Percentiles rank a stretch among this genome's conserved stretches.
Conservation (phyloP, 2,329 filamentous ascomycete genomes). For the Penicillium sp. region DNA sequence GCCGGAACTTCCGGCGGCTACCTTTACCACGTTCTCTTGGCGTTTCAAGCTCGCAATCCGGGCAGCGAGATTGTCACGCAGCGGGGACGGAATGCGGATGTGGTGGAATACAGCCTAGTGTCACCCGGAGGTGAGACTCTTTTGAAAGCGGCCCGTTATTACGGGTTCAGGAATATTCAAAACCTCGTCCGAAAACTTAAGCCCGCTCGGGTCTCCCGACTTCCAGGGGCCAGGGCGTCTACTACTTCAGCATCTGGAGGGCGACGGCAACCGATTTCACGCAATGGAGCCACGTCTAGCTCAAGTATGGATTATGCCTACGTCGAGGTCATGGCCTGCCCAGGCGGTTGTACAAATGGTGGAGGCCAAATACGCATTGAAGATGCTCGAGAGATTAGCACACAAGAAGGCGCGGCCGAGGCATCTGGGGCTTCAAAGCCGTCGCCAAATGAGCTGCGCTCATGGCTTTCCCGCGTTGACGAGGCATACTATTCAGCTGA, state of each 20-base stretch:
- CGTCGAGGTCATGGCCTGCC: constrained; percentile 98
- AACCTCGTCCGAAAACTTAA: constrained; percentile 93
- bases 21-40: constrained; percentile 80
- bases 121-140: constrained; percentile 62
- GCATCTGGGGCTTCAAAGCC: constrained; percentile 55
- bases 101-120: constrained; percentile 79
- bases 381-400: constrained; percentile 60
- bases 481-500: constrained; percentile 87
- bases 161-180: constrained; percentile 97
- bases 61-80: constrained; percentile 73
- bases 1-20: constrained; percentile 89
- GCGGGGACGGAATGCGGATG: constrained; percentile 86
- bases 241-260: constrained; percentile 31
- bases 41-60: constrained; percentile 71
- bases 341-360: constrained; percentile 97
- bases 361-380: constrained; percentile 93
- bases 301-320: constrained; percentile 75
- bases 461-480: constrained; percentile 80
- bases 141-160: constrained; percentile 86
- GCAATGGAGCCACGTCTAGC: constrained; percentile 36
- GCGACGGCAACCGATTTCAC: constrained; percentile 37
- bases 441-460: constrained; percentile 79
- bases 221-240: constrained; percentile 73
- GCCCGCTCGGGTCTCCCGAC: constrained; percentile 75
- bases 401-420: constrained; percentile 26